Percentiles rank a stretch among this genome's conserved stretches.
These are phyloP conservation scores for Phaeosphaeriaceae sp. DNA, from an alignment of 2,329 filamentous ascomycete species.

Conservation along the genomic window DNA sequence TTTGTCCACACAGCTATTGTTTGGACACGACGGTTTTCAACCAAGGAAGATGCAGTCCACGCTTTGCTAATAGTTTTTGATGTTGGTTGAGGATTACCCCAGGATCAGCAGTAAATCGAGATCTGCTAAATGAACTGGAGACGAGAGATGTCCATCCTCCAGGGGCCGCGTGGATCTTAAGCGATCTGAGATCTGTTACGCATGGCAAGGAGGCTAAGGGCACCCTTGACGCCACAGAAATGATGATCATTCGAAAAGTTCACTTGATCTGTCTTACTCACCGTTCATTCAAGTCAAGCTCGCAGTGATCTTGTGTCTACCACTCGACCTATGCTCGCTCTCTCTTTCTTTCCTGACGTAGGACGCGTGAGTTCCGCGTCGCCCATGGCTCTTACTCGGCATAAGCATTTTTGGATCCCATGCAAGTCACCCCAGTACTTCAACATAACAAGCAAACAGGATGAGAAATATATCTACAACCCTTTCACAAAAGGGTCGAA, in stretches of 20 bases:
- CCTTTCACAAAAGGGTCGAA: no score
- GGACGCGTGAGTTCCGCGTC: no score
- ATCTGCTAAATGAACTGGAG: no score
- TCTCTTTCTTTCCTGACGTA: no score
- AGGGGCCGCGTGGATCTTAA: neutral
- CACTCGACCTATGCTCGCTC: neutral
- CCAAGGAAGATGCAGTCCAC: neutral
- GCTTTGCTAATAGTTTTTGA: neutral
- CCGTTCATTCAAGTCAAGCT: neutral
- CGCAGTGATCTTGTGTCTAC: neutral
- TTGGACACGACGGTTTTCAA: no score
- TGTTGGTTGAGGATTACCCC: neutral
- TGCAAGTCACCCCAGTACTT: no score
- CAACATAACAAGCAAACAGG: no score
- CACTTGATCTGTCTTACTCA: neutral
- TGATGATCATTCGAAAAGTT: neutral
- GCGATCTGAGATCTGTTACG: neutral
- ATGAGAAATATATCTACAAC: no score
- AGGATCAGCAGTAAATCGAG: neutral
- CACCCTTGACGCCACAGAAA: neutral
- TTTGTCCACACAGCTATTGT: neutral
- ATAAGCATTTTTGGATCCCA: no score
- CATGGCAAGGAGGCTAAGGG: neutral
- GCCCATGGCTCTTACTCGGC: no score
- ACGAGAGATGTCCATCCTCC: no score